These are phyloP conservation scores for Verticillium albo-atrum DNA, from an alignment of 2,329 filamentous ascomycete species.

Conservation along the genomic window DNA sequence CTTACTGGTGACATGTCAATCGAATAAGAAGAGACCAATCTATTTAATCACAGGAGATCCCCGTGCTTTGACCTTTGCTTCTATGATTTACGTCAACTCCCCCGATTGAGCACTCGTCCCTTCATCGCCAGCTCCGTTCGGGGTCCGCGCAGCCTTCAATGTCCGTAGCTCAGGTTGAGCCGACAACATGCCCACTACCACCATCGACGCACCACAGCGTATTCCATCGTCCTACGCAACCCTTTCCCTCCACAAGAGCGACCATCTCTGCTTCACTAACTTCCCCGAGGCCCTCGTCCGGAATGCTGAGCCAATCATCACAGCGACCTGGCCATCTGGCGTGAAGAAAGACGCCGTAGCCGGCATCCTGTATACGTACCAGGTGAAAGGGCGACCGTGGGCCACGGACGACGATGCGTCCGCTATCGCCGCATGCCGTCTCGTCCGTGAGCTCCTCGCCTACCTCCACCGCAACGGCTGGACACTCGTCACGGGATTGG, in stretches of 20 bases:
- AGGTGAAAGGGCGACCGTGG: slow-evolving; percentile 14
- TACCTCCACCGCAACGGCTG: slow-evolving; percentile 13
- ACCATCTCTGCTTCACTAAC: slow-evolving; percentile 17
- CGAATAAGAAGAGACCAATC: not conserved
- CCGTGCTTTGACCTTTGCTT: not conserved
- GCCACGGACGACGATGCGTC: slow-evolving; percentile 8
- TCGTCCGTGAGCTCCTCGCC: slow-evolving; percentile 16
- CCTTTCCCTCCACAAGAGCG: slow-evolving; percentile 16
- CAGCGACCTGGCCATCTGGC: slow-evolving; percentile 16
- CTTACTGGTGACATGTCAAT: not conserved
- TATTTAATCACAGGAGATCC: not conserved
- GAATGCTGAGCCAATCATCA: slow-evolving; percentile 12
- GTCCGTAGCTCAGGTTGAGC: not conserved
- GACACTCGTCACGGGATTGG: slow-evolving; percentile 9
- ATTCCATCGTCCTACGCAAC: slow-evolving; percentile 6
- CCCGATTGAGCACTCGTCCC: not conserved
- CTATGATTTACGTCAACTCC: not conserved
- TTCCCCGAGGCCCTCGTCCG: slow-evolving; percentile 14
- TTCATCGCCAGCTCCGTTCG: too few species aligned
- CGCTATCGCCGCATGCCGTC: slow-evolving; percentile 11
- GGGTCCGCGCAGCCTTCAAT: not conserved
- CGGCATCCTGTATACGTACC: slow-evolving; percentile 14
- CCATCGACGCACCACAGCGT: too few species aligned
- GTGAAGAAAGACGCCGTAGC: slow-evolving; percentile 10
- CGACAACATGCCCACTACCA: not conserved